Conservation (phyloP, 805 yeast genomes). For the Cyberlindnera euphorbiiphila region DNA sequence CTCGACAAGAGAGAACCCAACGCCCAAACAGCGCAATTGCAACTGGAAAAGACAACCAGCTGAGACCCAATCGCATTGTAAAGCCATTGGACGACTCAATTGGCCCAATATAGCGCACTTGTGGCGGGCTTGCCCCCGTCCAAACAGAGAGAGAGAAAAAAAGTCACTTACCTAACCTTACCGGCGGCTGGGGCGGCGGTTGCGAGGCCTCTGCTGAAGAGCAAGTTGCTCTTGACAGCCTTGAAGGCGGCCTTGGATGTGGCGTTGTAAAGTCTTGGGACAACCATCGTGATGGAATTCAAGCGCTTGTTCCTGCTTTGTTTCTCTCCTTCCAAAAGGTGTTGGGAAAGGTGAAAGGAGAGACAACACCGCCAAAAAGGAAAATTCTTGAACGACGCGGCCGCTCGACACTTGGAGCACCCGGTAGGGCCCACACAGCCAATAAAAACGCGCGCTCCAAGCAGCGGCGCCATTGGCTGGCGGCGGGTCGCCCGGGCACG, state of each 20-base stretch:
- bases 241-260: constrained; percentile 82
- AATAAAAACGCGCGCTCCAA: constrained; percentile 10
- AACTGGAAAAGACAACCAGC: too few relatives aligned
- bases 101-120: too few relatives aligned
- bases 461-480: constrained; percentile 10
- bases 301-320: constrained; percentile 1
- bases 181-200: constrained; percentile 75
- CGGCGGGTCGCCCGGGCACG: constrained; percentile 2
- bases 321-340: neutral
- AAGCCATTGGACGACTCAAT: too few relatives aligned
- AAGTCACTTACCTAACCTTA: constrained; percentile 89
- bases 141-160: too few relatives aligned
- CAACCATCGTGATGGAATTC: constrained; percentile 38
- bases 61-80: too few relatives aligned
- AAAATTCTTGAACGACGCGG: constrained; percentile 14
- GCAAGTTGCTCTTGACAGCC: constrained; percentile 81
- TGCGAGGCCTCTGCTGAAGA: constrained; percentile 71
- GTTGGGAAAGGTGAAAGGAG: constrained; percentile 3
- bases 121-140: too few relatives aligned
- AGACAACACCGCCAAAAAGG: constrained; percentile 6
- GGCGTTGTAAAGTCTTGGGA: constrained; percentile 57
- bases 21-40: too few relatives aligned
- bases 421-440: constrained; percentile 12
- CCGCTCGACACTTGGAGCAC: neutral
- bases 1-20: too few relatives aligned